Conservation (phyloP, 2,329 filamentous ascomycete genomes). For the Neonectria coccinea region DNA sequence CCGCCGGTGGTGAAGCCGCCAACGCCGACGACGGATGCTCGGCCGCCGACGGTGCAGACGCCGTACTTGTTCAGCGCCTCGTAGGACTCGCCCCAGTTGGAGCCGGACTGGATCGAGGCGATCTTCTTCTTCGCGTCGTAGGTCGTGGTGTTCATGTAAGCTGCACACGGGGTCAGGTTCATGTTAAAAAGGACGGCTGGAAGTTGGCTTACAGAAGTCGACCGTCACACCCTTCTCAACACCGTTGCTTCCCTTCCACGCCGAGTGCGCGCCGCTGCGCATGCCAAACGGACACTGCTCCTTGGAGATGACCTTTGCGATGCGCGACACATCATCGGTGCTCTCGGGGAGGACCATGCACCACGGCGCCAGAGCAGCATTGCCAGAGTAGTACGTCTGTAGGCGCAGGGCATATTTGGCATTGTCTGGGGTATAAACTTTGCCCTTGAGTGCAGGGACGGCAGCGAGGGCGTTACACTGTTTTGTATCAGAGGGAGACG, state of each 20-base stretch:
- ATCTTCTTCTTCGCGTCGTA: slow-evolving; percentile 46
- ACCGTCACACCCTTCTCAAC: slow-evolving; percentile 46
- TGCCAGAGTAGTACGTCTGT: slow-evolving; percentile 47
- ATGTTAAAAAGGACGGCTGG: too few relatives aligned
- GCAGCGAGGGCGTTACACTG: slow-evolving; percentile 42
- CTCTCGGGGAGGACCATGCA: slow-evolving; percentile 46
- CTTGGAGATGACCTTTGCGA: slow-evolving; percentile 36
- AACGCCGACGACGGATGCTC: slow-evolving; percentile 51
- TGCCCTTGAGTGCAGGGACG: slow-evolving; percentile 37
- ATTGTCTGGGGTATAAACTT: slow-evolving; percentile 38
- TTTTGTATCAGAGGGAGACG: background rate
- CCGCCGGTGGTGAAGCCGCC: slow-evolving; percentile 47
- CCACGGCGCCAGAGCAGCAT: slow-evolving; percentile 46
- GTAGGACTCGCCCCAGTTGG: slow-evolving; percentile 54
- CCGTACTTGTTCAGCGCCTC: slow-evolving; percentile 46
- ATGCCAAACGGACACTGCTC: slow-evolving; percentile 47
- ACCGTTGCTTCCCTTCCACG: slow-evolving; percentile 47
- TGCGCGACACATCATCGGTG: slow-evolving; percentile 41
- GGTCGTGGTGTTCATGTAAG: slow-evolving; percentile 47
- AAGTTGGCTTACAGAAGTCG: slow-evolving; percentile 37
- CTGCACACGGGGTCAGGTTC: slow-evolving; percentile 4
- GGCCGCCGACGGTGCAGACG: slow-evolving; percentile 57
- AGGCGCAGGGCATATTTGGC: slow-evolving; percentile 40
- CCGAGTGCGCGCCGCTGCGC: slow-evolving; percentile 49
- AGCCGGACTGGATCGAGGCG: slow-evolving; percentile 53